These are phyloP conservation scores for Suhomyces wounanorum DNA, from an alignment of 1,139 yeast species.

Conservation along the genomic window DNA sequence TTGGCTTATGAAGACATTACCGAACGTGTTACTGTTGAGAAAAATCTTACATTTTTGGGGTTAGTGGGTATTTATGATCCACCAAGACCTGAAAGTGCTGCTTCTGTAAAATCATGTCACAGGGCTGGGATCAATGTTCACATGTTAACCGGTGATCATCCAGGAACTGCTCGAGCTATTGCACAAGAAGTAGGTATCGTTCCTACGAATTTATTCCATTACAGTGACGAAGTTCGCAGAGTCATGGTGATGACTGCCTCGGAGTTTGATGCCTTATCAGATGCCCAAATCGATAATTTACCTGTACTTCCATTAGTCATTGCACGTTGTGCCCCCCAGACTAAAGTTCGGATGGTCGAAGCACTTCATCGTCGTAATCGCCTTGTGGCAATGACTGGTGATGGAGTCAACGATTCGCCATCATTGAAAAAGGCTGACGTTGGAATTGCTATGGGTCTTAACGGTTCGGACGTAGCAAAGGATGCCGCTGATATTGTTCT, in stretches of 20 bases:
- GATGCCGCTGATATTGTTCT: conserved; percentile 78
- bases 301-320: conserved; percentile 78
- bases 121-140: conserved; percentile 79
- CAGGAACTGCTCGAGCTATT: conserved; percentile 79
- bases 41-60: conserved; percentile 60
- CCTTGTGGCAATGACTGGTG: conserved; percentile 86
- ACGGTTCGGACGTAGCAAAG: conserved; percentile 82
- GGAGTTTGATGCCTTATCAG: conserved; percentile 66
- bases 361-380: conserved; percentile 73
- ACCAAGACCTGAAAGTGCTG: conserved; percentile 72
- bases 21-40: conserved; percentile 57
- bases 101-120: conserved; percentile 68
- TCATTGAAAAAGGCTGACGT: conserved; percentile 79
- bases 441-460: conserved; percentile 86
- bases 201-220: conserved; percentile 68
- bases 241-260: conserved; percentile 77
- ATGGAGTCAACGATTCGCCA: conserved; percentile 86
- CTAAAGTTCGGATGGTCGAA: conserved; percentile 82
- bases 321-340: conserved; percentile 85
- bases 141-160: conserved; percentile 87
- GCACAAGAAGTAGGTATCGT: conserved; percentile 85
- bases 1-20: conserved; percentile 22
- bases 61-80: conserved; percentile 83
- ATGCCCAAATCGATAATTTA: conserved; percentile 62
- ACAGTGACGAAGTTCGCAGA: conserved; percentile 59